These are phyloP conservation scores for Sarcodon aspratus DNA, from an alignment of 768 basidiomycete genomes.

Conservation along the genomic window DNA sequence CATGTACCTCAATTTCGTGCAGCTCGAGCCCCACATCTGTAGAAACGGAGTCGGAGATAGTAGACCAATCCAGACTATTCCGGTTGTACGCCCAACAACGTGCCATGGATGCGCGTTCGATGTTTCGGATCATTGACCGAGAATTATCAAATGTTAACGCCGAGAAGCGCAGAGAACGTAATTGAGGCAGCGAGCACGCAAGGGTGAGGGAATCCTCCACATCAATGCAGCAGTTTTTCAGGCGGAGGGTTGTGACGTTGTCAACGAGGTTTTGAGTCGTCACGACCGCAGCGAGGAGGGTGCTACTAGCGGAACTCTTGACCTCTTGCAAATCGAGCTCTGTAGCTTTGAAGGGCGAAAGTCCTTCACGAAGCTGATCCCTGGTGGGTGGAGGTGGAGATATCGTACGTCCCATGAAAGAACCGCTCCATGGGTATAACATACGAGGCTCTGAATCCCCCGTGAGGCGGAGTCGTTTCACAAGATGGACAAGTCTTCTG, in stretches of 20 bases:
- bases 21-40: not conserved
- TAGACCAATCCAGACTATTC: not conserved
- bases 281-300: not conserved
- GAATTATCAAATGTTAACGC: not conserved
- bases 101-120: not conserved
- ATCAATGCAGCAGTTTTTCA: not conserved
- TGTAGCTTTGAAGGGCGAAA: not conserved
- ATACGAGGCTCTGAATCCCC: not conserved
- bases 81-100: not conserved
- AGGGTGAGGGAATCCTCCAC: not conserved
- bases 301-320: not conserved
- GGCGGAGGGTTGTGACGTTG: not conserved
- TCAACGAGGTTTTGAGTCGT: not conserved
- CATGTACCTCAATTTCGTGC: not conserved
- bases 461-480: not conserved
- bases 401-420: not conserved
- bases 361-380: not conserved
- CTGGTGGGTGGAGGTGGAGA: not conserved
- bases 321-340: not conserved
- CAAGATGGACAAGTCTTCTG: not conserved
- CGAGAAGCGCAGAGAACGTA: not conserved
- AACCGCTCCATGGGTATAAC: not conserved
- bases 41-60: not conserved
- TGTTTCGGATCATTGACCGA: not conserved
- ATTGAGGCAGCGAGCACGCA: not conserved